These are phyloP conservation scores for Closterium sp. DNA, from an alignment of 139 green algal species.

Conservation along the genomic window DNA sequence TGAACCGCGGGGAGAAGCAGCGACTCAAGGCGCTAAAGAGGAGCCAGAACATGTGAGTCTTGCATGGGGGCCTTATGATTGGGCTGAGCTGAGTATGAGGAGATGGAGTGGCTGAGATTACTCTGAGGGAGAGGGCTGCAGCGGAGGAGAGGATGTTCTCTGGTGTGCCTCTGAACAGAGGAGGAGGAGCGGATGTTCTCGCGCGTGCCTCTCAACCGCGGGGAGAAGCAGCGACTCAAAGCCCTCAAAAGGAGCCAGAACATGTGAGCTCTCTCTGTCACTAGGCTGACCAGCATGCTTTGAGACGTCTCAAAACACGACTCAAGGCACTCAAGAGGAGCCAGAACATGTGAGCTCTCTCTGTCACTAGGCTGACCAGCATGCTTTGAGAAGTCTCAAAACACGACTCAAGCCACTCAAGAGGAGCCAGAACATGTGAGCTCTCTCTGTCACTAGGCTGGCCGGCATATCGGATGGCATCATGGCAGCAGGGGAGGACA, in stretches of 20 bases:
- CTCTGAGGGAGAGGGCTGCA: constrained; percentile 70
- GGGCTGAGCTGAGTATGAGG: not conserved
- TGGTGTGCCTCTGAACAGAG: too few species aligned
- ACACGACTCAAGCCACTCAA: constrained; percentile 62
- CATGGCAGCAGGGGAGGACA: not conserved
- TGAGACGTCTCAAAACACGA: too few species aligned
- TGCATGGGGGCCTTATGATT: too few species aligned
- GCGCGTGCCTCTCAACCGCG: constrained; percentile 53
- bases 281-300: too few species aligned
- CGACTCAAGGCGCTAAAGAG: constrained; percentile 60
- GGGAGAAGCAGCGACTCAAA: constrained; percentile 77
- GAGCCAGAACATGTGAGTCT: not conserved
- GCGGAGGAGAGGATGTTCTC: constrained; percentile 89
- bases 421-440: too few species aligned
- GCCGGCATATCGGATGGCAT: not conserved
- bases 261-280: not conserved
- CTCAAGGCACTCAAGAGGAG: constrained; percentile 60
- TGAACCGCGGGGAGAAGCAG: constrained; percentile 72
- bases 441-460: not conserved
- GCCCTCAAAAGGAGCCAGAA: constrained; percentile 17
- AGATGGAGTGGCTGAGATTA: constrained; percentile 59
- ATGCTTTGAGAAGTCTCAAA: too few species aligned
- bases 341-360: not conserved
- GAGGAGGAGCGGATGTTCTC: too few species aligned
- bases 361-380: too few species aligned